phyloP scores from a whole-genome alignment of 2,329 filamentous ascomycete species.

The Xylariaceae sp. region DNA sequence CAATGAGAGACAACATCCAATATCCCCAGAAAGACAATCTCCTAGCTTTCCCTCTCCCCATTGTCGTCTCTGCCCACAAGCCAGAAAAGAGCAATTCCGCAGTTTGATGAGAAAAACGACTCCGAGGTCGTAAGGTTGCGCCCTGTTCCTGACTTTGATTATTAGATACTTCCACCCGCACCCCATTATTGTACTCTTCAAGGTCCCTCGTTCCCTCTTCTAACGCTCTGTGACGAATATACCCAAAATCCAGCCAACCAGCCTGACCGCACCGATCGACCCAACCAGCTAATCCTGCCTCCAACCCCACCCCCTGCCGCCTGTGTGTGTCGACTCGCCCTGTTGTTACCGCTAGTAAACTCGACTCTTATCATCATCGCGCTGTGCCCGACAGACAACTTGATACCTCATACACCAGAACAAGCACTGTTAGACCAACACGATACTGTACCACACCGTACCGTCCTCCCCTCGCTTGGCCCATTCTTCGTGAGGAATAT shows the following conservation, averaged over 20 bases:
- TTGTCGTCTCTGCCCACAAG: too few relatives aligned
- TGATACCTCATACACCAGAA: conserved; percentile 2
- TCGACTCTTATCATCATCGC: conserved; percentile 1
- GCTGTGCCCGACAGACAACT: conserved; percentile 6
- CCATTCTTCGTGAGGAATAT: background rate
- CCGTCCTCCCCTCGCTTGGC: background rate
- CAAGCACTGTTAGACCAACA: background rate
- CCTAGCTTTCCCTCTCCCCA: too few relatives aligned
- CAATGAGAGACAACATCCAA: too few relatives aligned
- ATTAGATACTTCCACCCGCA: background rate
- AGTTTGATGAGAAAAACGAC: too few relatives aligned
- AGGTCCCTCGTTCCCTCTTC: too few relatives aligned
- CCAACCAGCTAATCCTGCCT: background rate
- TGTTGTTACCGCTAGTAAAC: background rate
- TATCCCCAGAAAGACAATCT: too few relatives aligned
- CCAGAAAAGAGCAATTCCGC: too few relatives aligned
- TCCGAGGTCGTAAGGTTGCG: too few relatives aligned
- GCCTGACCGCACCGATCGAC: background rate
- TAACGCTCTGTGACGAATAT: conserved; percentile 5
- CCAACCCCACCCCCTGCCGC: background rate
- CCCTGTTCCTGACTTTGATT: background rate
- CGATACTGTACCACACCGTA: background rate
- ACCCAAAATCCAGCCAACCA: conserved; percentile 2
- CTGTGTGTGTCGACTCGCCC: background rate
- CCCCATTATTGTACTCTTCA: too few relatives aligned